phyloP scores from a whole-genome alignment of 495 filamentous ascomycete species.

The Chaetomium tenue region DNA sequence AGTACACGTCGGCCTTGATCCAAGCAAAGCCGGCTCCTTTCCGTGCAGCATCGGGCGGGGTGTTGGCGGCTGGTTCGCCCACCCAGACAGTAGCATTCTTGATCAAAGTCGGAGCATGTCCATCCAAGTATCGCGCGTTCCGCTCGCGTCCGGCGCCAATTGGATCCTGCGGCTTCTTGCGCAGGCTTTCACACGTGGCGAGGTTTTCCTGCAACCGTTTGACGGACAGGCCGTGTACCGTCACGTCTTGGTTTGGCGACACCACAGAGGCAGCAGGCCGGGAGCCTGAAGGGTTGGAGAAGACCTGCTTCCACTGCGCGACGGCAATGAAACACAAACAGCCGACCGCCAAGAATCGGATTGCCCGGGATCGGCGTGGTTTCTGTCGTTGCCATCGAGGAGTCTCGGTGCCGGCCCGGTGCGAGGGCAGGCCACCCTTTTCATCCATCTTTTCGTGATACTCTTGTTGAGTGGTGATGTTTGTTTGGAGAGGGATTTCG shows the following conservation, averaged over 20 bases:
- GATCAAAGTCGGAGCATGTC: conserved; percentile 49
- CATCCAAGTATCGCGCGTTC: conserved; percentile 50
- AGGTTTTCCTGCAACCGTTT: conserved; percentile 44
- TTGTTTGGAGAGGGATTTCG: not conserved
- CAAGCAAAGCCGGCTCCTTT: conserved; percentile 48
- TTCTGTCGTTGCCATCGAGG: conserved; percentile 28
- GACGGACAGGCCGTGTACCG: conserved; percentile 35
- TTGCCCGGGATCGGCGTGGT: conserved; percentile 37
- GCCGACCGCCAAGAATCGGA: conserved; percentile 38
- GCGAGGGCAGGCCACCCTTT: conserved; percentile 29
- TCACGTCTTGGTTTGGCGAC: conserved; percentile 20
- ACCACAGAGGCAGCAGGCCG: conserved; percentile 1
- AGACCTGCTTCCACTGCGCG: conserved; percentile 49
- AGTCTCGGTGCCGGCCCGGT: conserved; percentile 18
- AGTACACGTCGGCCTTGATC: conserved; percentile 46
- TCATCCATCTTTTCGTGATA: conserved; percentile 26
- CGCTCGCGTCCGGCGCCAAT: conserved; percentile 46
- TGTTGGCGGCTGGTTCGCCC: conserved; percentile 47
- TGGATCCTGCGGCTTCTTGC: conserved; percentile 44
- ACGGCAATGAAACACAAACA: conserved; percentile 48
- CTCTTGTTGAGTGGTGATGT: too few species aligned
- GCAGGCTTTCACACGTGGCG: conserved; percentile 40
- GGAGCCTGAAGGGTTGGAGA: conserved; percentile 1
- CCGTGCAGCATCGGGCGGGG: conserved; percentile 43
- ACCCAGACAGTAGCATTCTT: conserved; percentile 54